These are phyloP conservation scores for Mariannaea elegans DNA, from an alignment of 2,329 filamentous ascomycete species.

Conservation along the genomic window DNA sequence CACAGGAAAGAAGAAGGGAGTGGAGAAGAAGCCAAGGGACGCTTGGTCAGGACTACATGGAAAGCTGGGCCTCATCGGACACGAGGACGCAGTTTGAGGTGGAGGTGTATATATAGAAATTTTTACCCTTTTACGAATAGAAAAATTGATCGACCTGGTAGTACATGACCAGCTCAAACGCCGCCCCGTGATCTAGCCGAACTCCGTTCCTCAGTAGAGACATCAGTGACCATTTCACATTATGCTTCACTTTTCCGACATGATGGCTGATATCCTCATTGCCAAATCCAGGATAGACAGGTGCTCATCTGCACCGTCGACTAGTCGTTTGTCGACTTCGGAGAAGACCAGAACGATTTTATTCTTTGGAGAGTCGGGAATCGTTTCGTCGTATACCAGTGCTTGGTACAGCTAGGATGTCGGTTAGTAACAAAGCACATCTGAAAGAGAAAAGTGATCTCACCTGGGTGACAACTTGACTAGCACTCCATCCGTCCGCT, in stretches of 20 bases:
- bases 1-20: constrained; percentile 39
- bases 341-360: constrained; percentile 90
- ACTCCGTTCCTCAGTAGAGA: constrained; percentile 32
- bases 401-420: constrained; percentile 77
- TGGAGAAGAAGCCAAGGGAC: constrained; percentile 45
- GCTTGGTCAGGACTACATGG: constrained; percentile 63
- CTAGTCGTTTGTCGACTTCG: constrained; percentile 90
- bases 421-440: constrained; percentile 17
- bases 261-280: constrained; percentile 79
- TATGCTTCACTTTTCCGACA: constrained; percentile 57
- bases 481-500: constrained; percentile 96
- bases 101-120: constrained; percentile 11
- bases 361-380: constrained; percentile 88
- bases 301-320: constrained; percentile 96
- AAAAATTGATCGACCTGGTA: constrained; percentile 26
- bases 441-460: constrained; percentile 28
- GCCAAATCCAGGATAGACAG: constrained; percentile 87
- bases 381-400: constrained; percentile 83
- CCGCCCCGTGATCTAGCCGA: constrained; percentile 34
- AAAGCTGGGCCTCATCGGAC: constrained; percentile 61
- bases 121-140: constrained; percentile 16
- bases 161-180: constrained; percentile 36
- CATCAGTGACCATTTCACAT: constrained; percentile 4
- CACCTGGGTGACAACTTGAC: constrained; percentile 85
- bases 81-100: constrained; percentile 41